Base-by-base conservation (phyloP, 176 grass and related monocot genomes). In the Musa itinerans region DNA sequence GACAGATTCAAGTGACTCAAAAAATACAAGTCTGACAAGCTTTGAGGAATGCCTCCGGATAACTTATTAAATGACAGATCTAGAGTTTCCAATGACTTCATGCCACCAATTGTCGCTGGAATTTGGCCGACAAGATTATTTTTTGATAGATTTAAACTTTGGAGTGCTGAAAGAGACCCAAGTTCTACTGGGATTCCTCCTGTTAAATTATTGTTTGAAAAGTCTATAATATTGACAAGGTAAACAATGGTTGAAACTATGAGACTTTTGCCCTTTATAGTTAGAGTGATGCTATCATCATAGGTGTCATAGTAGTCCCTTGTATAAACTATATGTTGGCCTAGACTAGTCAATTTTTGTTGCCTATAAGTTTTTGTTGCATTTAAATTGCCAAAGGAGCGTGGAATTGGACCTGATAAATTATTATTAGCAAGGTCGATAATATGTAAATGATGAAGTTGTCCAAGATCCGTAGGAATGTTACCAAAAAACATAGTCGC, bases 361-460 rank as follows among this genome's bases (percentile, higher is more conserved):
- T 27, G 27, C 2, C 27, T 2, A 27, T 2, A 27, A 27, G 1
- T 27, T 2, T 2, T 27, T 27, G 27, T 2, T 27, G 27, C 12
- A 50, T 19, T 65, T 0, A 77, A 52, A 9, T 66, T 65, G 59
- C 75, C 75, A 77, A 65, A 68, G 15, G 49, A 68, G 1, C 14
- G 13, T 55, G 23, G 74, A 29, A 78, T 29, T 9, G 8, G 3
- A 12, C 62, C 75, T 0, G 56, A 54, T 25, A 78, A 11, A 1
- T 68, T 53, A 48, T 68, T 83, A 26, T 55, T 53, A 5, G 76
- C 43, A 65, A 83, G 66, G 61, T 78, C 81, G 12, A 83, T 26
- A 11, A 83, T 25, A 23, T 67, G 76, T 22, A 83, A 76, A 11
- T 4, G 19, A 0, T 14, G 11, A n/a, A 83, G 26, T 52, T 72